Evolutionary conservation across 257 asterid species (phyloP), one percentile per base, ranked within the genome.

Genomic region (Rehmannia glutinosa): DNA sequence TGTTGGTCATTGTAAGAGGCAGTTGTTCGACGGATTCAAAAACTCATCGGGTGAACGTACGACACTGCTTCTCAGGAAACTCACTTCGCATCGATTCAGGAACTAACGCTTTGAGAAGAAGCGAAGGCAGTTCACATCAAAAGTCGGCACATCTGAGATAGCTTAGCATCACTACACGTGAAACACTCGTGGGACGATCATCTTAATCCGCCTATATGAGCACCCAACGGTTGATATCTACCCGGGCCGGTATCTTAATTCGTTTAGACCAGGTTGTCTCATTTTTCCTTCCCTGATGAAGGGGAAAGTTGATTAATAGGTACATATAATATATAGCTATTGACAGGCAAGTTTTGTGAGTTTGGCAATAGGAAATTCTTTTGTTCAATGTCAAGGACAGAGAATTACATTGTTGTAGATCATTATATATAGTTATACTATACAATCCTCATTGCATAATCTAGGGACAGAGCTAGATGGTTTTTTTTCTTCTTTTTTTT

Each of bases 1-100:
- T 94, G 87, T 41, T 84, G 63, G 84, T 94, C 54, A 75, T 71
- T 35, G 79, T 91, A 46, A 68, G 72, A 50, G 95, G 95, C 21
- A 78, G 80, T 66, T 77, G 84, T 58, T 81, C 99, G 1, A 83
- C 83, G 1, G 91, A 82, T 20, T 64, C 62, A 5, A 81, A 78
- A 75, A 81, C 83, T 23, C 96, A 91, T 58, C 75, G 76, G 7
- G 75, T 94, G 52, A 62, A 56, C 4, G 83, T 92, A 8, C 69
- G 82, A 1, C 88, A 83, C 75, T 39, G 79, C 64, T 87, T 83
- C 73, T 74, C 78, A 3, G 74, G 82, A 25, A 73, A 65, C 58
- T 35, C 82, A 2, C 71, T 78, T 54, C 79, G 67, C 32, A 41
- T 75, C 1, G 78, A 81, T 30, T 61, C 77, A 23, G 80, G 66